Conservation (phyloP, 257 asterid species). For the Ehretia macrophylla region DNA sequence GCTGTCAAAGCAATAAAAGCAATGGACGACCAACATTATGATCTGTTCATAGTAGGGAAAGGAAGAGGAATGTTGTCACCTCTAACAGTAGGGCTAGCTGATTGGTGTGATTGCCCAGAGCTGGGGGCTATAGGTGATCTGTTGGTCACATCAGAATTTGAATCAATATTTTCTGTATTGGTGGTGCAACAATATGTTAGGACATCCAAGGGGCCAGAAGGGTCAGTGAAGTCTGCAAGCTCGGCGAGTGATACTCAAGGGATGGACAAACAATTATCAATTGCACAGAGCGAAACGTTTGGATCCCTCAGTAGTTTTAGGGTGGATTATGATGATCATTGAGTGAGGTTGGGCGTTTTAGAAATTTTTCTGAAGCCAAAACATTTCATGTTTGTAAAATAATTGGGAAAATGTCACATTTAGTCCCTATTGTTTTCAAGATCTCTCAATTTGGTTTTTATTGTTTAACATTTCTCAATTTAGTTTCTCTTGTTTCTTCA, state of each 20-base stretch:
- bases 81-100: slow-evolving; percentile 65
- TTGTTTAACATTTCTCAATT: too few relatives aligned
- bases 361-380: too few relatives aligned
- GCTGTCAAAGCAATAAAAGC: slow-evolving; percentile 61
- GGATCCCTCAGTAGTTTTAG: slow-evolving; percentile 45
- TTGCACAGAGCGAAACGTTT: slow-evolving; percentile 39
- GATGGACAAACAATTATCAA: slow-evolving; percentile 28
- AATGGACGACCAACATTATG: slow-evolving; percentile 54
- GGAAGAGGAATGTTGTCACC: slow-evolving; percentile 62
- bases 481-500: too few relatives aligned
- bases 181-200: slow-evolving; percentile 67
- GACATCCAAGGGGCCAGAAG: slow-evolving; percentile 23
- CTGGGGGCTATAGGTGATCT: slow-evolving; percentile 93
- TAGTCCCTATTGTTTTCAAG: too few relatives aligned
- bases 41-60: slow-evolving; percentile 81
- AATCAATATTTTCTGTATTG: slow-evolving; percentile 57
- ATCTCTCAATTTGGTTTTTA: too few relatives aligned
- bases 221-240: slow-evolving; percentile 32
- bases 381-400: too few relatives aligned
- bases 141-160: slow-evolving; percentile 73
- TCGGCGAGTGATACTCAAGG: slow-evolving; percentile 34
- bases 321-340: slow-evolving; percentile 35
- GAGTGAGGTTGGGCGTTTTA: slow-evolving; percentile 6
- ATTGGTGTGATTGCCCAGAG: slow-evolving; percentile 97
- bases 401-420: too few relatives aligned